Base-by-base conservation (phyloP, 768 basidiomycete species). In the Mycena kentingensis region DNA sequence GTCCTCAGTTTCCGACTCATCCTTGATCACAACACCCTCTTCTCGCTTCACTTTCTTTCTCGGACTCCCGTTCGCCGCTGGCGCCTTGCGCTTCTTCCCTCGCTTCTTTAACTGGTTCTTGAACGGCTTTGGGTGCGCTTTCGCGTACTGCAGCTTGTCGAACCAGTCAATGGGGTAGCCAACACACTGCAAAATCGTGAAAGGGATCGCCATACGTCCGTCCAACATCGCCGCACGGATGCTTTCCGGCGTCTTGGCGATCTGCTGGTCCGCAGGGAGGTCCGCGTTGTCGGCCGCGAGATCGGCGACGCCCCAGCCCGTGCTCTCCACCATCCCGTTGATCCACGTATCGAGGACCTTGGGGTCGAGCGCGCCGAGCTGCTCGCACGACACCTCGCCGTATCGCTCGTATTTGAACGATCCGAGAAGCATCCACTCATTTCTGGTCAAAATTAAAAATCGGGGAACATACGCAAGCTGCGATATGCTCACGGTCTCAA, bases 101-200 rank as follows among this genome's bases (percentile, higher is more conserved):
- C n/a, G n/a, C n/a, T n/a, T n/a, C n/a, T n/a, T n/a, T n/a, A n/a
- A n/a, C n/a, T n/a, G n/a, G n/a, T n/a, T n/a, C n/a, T n/a, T n/a
- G n/a, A n/a, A n/a, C n/a, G n/a, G n/a, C n/a, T n/a, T n/a, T n/a
- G n/a, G n/a, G n/a, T 32, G 8, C 8, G 37, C 37, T 21, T 38
- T 19, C 8, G 37, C 37, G 13, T 38, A 11, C 19, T 38, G 13
- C 34, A 61, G 43, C 18, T 46, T 27, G 26, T 62, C 57, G 44
- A 58, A 52, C 60, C 54, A 61, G 7, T 59, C 52, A 7, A 54
- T 24, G 8, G 60, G 62, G 44, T 59, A 63, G 15, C 54, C 60
- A 16, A 57, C 60, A 27, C 62, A 61, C 25, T 57, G 49, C 24
- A 63, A 48, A 28, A 62, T 52, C 15, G 55, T 57, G 52, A 62